Evolutionary conservation across 176 grass and related monocot genomes (phyloP).

Genomic region (Phyllostachys edulis): DNA sequence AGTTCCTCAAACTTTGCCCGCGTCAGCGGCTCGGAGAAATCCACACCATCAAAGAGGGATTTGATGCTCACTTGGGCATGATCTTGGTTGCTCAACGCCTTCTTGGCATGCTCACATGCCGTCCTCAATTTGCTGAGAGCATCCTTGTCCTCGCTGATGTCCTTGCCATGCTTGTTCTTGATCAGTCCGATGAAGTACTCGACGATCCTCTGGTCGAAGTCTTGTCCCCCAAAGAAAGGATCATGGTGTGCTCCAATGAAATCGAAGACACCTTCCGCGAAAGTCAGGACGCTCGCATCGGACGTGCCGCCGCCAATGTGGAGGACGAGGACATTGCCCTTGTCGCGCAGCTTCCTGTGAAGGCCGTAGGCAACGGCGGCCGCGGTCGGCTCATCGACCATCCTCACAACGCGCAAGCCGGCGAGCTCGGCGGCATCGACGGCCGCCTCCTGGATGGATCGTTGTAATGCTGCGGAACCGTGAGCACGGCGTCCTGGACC

Average conservation of each 20-base stretch:
- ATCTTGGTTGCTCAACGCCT: background rate
- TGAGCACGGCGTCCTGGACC: background rate
- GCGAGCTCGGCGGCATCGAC: background rate
- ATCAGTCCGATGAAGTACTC: background rate
- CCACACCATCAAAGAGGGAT: too few relatives aligned
- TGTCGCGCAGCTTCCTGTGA: background rate
- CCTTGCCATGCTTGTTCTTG: background rate
- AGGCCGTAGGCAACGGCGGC: background rate
- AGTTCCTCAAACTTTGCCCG: too few relatives aligned
- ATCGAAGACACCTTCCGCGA: background rate
- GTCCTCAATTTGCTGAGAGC: background rate
- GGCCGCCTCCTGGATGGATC: background rate
- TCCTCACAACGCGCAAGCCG: background rate
- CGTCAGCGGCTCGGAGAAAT: too few relatives aligned
- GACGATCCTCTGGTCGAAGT: background rate
- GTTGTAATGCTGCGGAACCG: background rate
- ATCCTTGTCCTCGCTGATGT: background rate
- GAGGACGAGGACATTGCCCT: background rate
- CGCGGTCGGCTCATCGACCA: background rate
- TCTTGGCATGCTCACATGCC: slow-evolving; percentile 7
- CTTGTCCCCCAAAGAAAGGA: background rate
- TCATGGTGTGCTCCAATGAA: background rate
- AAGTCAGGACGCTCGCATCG: background rate
- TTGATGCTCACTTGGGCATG: background rate
- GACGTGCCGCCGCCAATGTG: slow-evolving; percentile 26